Evolutionary conservation across 2,329 filamentous ascomycete species (phyloP).

Genomic region (Diaporthe eres): DNA sequence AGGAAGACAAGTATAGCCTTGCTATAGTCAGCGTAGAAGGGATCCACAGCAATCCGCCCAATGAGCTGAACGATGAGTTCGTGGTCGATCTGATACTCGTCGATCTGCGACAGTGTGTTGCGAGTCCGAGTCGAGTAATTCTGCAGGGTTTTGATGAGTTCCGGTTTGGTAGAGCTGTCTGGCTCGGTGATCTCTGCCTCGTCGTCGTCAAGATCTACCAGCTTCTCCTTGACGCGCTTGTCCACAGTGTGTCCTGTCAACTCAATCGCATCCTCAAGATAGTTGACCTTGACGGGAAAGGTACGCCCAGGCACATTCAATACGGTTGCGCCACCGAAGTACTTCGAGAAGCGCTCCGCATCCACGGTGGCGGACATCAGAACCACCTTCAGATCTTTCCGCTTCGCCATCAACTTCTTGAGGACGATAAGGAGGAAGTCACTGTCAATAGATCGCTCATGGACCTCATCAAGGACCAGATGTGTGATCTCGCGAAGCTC

Average conservation of each 20-base stretch:
- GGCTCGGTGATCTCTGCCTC: slow-evolving; percentile 66
- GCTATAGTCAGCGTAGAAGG: slow-evolving; percentile 79
- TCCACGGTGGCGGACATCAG: slow-evolving; percentile 99
- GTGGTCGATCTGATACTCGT: slow-evolving; percentile 94
- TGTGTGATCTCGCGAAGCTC: slow-evolving; percentile 93
- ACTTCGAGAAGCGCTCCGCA: slow-evolving; percentile 89
- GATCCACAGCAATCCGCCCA: slow-evolving; percentile 78
- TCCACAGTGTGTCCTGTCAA: slow-evolving; percentile 80
- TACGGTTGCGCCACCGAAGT: slow-evolving; percentile 87
- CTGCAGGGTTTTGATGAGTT: slow-evolving; percentile 75
- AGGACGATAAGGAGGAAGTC: slow-evolving; percentile 96
- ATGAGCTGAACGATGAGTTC: slow-evolving; percentile 87
- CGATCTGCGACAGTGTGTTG: slow-evolving; percentile 80
- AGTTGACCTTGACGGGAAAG: slow-evolving; percentile 90
- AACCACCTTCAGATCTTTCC: slow-evolving; percentile 90
- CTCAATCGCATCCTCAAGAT: slow-evolving; percentile 93
- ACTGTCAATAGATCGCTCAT: slow-evolving; percentile 95
- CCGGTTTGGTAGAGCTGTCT: slow-evolving; percentile 65
- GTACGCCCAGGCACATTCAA: slow-evolving; percentile 93
- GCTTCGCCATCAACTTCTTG: slow-evolving; percentile 81
- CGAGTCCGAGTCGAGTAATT: slow-evolving; percentile 84
- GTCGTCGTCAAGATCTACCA: slow-evolving; percentile 73
- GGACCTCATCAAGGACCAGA: slow-evolving; percentile 96
- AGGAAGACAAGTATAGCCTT: slow-evolving; percentile 95
- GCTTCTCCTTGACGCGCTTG: slow-evolving; percentile 65